Base-by-base conservation (phyloP, 352 stramenopile species). In the Globisporangium perplexum region DNA sequence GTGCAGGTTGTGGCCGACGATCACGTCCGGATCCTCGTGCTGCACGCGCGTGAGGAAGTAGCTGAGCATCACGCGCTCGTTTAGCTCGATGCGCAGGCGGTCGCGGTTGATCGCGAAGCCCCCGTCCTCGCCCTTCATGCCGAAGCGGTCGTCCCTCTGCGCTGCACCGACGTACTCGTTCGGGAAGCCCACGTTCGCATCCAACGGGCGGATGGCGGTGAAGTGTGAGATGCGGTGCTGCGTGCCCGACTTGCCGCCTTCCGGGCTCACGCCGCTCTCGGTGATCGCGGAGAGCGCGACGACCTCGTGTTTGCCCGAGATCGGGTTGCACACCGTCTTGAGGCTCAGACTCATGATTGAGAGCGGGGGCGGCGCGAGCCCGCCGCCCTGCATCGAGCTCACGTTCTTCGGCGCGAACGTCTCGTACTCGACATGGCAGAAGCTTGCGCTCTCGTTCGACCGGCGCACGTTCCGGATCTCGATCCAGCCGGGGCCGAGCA, bases 1-100 rank as follows among this genome's bases (percentile, higher is more conserved):
- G 75, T 97, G 93, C 46, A 99, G 83, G 70, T 99, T 99, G 81
- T 99, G 97, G 12, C 95, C 97, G 15, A 99, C 89, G 30, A 99
- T 84, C 8, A 99, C 86, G 63, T 99, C 98, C 6, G 97, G 97
- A 71, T 99, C 98, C 81, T 98, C 96, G 31, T 65, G 72, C 50
- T 98, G 91, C 36, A 99, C 73, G 55, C 96, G 89, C 26, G 81
- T 90, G 48, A 95, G 60, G 47, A 95, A 93, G 58, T 90, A 95
- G 57, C 74, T 93, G 24, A 95, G 71, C 70, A 95, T 72, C 41
- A 88, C 79, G 58, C 83, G 84, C 55, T 95, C 84, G 54, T 91
- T 95, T 22, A 88, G 72, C 47, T 91, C 84, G 35, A 93, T 68
- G 18, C 64, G 75, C 8, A 95, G 51, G 22, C 65, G 65, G n/a